Conservation (phyloP, 164 flowering plant species). For the grape (Vitis vinifera) region DNA sequence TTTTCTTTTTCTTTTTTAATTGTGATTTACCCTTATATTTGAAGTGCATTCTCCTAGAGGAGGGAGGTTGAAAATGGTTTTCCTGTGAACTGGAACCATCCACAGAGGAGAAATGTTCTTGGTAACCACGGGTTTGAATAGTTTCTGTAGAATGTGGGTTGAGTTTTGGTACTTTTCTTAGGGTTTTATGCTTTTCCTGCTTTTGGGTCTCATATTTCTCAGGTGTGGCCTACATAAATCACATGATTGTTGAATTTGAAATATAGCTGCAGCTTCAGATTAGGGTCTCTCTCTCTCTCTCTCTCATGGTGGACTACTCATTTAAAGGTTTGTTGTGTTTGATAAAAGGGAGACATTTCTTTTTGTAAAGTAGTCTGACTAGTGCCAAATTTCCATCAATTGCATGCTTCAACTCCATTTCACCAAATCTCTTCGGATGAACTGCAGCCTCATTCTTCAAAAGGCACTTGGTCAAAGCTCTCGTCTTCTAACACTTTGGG, state of each 20-base stretch:
- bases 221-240: constrained; percentile 1
- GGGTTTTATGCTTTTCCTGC: background rate
- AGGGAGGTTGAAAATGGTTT: background rate
- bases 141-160: background rate
- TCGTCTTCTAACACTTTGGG: too few relatives aligned
- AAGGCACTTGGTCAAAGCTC: too few relatives aligned
- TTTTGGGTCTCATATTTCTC: background rate
- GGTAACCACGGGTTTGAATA: background rate
- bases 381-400: background rate
- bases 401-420: background rate
- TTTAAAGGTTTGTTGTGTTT: background rate
- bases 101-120: background rate
- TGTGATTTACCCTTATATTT: background rate
- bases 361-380: background rate
- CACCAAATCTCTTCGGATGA: too few relatives aligned
- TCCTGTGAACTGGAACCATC: background rate
- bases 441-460: too few relatives aligned
- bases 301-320: background rate
- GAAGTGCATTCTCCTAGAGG: background rate
- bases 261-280: background rate
- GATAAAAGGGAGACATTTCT: background rate
- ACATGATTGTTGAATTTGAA: background rate
- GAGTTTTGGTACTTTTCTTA: background rate
- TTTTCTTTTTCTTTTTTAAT: too few relatives aligned
- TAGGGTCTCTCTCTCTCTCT: background rate